Evolutionary conservation across 805 yeast species (phyloP), one percentile per base, ranked within the genome.

Genomic region (Ogataea chonburiensis): DNA sequence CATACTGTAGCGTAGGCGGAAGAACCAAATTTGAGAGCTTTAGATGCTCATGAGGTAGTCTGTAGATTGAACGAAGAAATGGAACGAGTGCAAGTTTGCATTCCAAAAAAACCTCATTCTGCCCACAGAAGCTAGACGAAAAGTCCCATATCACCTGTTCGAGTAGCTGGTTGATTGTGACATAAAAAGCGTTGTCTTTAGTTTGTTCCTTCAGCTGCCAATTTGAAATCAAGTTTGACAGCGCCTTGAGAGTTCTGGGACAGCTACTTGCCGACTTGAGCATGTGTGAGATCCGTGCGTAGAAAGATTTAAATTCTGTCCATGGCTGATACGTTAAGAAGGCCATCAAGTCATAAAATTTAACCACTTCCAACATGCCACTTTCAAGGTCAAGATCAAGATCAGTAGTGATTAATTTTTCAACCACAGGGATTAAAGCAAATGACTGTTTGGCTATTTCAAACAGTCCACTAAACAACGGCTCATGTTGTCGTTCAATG

Each of bases 1-100:
- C 43, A 37, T 69, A 68, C 0, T 63, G 43, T 3, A 74, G 36
- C 1, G 64, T 31, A 0, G 73, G 70, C 0, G 74, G 71, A 0
- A 68, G 45, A 1, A 71, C 56, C 10, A 72, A 36, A 20, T 46
- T 50, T 3, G 49, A 28, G 0, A 58, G 39, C 5, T 37, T 36
- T 3, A 64, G 36, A 1, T 43, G 22, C 2, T 32, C 20, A 22
- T 45, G 41, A 3, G 67, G 61, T 0, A 63, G 25, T 9, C 28
- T 32, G 19, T 47, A 36, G 12, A 50, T 28, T 5, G 41, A 26
- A 9, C 39, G 30, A 20, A 57, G 17, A 5, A 55, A 35, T 12
- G 22, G 29, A 9, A 45, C 26, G 20, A 47, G 31, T 2, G 34
- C 22, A 11, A 49, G 17, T 27, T 43, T 45, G 21, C 36, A 14